Percentiles rank a stretch among this genome's conserved stretches.
These are phyloP conservation scores for Xylaria hypoxylon DNA, from an alignment of 2,329 filamentous ascomycete genomes.

Conservation along the genomic window DNA sequence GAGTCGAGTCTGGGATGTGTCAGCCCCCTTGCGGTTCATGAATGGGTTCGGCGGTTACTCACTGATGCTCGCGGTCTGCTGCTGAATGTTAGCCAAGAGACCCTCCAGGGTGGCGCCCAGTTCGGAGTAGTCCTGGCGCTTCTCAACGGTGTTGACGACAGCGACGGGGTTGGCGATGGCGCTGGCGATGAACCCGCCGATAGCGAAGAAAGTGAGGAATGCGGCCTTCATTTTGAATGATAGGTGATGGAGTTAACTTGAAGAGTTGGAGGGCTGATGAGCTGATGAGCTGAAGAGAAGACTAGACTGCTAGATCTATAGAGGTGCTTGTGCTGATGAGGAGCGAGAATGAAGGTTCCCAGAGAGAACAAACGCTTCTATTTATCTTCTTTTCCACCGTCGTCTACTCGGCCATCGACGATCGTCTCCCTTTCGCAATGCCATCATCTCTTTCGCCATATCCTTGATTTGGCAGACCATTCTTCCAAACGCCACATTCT, in stretches of 20 bases:
- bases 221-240: slow-evolving; percentile 47
- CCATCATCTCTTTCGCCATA: slow-evolving; percentile 7
- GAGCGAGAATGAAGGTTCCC: slow-evolving; percentile 8
- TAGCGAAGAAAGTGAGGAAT: slow-evolving; percentile 43
- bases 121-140: slow-evolving; percentile 44
- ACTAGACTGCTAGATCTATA: slow-evolving; percentile 27
- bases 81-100: slow-evolving; percentile 43
- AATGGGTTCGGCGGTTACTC: slow-evolving; percentile 16
- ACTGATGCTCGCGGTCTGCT: slow-evolving; percentile 46
- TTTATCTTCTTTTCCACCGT: slow-evolving; percentile 31
- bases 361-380: slow-evolving; percentile 24
- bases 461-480: slow-evolving; percentile 17
- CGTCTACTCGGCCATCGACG: background rate
- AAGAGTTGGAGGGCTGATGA: slow-evolving; percentile 13
- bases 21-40: slow-evolving; percentile 14
- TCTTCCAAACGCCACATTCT: background rate
- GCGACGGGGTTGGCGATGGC: slow-evolving; percentile 44
- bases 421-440: background rate
- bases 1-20: slow-evolving; percentile 40
- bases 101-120: slow-evolving; percentile 41
- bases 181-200: slow-evolving; percentile 45
- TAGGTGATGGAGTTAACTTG: slow-evolving; percentile 17
- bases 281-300: slow-evolving; percentile 10
- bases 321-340: slow-evolving; percentile 27
- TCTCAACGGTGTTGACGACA: slow-evolving; percentile 37